phyloP scores from a whole-genome alignment of 192 early-diverging fungal genomes.

The Linnemannia exigua region DNA sequence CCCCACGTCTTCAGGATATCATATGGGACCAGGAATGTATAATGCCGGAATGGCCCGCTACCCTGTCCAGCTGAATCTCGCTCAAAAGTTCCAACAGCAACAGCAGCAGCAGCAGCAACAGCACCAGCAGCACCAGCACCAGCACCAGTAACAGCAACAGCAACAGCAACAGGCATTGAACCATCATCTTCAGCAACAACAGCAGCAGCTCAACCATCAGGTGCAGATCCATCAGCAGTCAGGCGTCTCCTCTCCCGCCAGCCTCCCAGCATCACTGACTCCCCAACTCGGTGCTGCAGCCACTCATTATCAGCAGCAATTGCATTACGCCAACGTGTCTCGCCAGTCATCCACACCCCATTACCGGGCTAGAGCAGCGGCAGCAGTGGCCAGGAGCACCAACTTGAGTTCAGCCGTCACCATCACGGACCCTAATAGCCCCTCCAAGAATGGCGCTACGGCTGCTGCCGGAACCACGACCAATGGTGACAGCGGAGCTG shows the following conservation, averaged over 20 bases:
- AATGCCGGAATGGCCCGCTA: constrained; percentile 40
- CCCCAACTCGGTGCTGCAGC: constrained; percentile 10
- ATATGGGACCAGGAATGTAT: constrained; percentile 26
- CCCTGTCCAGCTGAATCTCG: constrained; percentile 53
- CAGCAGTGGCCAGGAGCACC: constrained; percentile 74
- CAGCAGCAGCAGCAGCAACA: constrained; percentile 56
- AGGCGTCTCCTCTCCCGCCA: constrained; percentile 10
- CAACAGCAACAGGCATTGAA: constrained; percentile 15
- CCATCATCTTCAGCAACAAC: constrained; percentile 4
- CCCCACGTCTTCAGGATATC: constrained; percentile 13
- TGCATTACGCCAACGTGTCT: constrained; percentile 77
- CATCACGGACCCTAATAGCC: constrained; percentile 67
- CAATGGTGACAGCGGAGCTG: constrained; percentile 21
- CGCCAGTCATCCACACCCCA: constrained; percentile 83
- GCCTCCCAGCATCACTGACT: constrained; percentile 10
- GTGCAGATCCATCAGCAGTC: constrained; percentile 13
- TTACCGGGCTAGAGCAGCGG: constrained; percentile 89
- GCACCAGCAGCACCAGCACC: constrained; percentile 6
- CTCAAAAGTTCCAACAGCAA: constrained; percentile 57
- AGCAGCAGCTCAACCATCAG: constrained; percentile 9
- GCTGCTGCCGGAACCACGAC: constrained; percentile 56
- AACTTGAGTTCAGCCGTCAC: constrained; percentile 59
- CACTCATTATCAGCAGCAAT: constrained; percentile 77
- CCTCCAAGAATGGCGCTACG: constrained; percentile 40
- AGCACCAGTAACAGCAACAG: constrained; percentile 19